phyloP scores from a whole-genome alignment of 257 asterid genomes.

The Nicotiana sylvestris region DNA sequence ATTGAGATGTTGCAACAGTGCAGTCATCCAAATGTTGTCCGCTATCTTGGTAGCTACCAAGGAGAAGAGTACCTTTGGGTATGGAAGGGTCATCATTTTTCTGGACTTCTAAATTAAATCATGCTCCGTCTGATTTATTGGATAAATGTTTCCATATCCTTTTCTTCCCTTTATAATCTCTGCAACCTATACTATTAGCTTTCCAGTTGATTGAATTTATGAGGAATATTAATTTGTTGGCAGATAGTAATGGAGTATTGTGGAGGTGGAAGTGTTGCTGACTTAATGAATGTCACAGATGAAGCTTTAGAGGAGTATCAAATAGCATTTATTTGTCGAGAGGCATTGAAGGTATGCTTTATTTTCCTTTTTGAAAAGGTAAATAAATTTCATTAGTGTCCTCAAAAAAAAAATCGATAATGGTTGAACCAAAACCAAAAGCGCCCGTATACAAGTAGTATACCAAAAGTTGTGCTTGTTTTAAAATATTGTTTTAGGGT shows the following conservation, averaged over 20 bases:
- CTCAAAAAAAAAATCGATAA: too few relatives aligned
- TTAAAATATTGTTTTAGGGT: slow-evolving; percentile 6
- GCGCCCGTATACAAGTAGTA: too few relatives aligned
- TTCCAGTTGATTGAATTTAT: slow-evolving; percentile 14
- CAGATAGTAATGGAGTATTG: slow-evolving; percentile 99
- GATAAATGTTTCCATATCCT: background rate
- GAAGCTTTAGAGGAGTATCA: slow-evolving; percentile 91
- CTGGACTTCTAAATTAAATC: background rate
- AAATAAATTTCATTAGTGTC: too few relatives aligned
- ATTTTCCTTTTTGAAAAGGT: background rate
- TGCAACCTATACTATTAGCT: background rate
- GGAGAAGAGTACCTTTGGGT: slow-evolving; percentile 99
- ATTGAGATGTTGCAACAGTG: slow-evolving; percentile 99
- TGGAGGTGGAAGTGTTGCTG: slow-evolving; percentile 99
- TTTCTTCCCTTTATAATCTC: background rate
- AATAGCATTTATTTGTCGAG: slow-evolving; percentile 88
- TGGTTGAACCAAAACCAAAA: too few relatives aligned
- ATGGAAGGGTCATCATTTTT: slow-evolving; percentile 24
- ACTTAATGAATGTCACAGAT: slow-evolving; percentile 84
- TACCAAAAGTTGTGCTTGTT: slow-evolving; percentile 45
- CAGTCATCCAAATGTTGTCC: slow-evolving; percentile 98
- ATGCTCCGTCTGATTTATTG: background rate
- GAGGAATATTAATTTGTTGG: slow-evolving; percentile 28
- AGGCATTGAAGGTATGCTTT: slow-evolving; percentile 75
- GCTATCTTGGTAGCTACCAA: slow-evolving; percentile 97